A percentile compares a stretch with the other conserved stretches of the same genome.
phyloP scores from a whole-genome alignment of 225 moss, liverwort and hornwort species.

The Polytrichum commune region DNA sequence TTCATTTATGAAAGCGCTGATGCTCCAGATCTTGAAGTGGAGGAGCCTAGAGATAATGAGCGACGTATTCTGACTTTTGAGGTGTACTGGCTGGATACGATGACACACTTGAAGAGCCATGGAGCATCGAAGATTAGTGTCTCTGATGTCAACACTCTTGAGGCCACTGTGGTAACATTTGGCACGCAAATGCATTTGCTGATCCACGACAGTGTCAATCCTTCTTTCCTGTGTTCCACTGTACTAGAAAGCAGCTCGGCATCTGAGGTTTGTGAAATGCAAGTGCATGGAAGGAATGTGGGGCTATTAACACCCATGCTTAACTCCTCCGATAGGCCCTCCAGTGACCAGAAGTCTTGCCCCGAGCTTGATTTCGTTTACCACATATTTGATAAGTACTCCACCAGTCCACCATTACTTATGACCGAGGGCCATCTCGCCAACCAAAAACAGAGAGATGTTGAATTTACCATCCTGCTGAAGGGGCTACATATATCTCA shows the following conservation, averaged over 20 bases:
- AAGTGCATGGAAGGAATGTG: constrained; percentile 7
- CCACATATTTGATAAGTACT: constrained; percentile 52
- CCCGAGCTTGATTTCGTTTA: constrained; percentile 48
- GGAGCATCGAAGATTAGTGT: background rate
- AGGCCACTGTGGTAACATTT: constrained; percentile 28
- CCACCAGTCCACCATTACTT: constrained; percentile 41
- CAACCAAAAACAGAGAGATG: background rate
- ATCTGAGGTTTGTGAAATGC: constrained; percentile 41
- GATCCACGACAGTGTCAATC: constrained; percentile 14
- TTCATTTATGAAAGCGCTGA: no score
- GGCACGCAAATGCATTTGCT: constrained; percentile 52
- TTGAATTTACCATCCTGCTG: constrained; percentile 12
- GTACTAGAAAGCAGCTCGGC: constrained; percentile 40
- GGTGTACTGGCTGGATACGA: constrained; percentile 37
- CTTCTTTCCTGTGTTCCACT: constrained; percentile 19
- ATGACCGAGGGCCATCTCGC: background rate
- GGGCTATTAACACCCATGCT: background rate
- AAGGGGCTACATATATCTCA: background rate
- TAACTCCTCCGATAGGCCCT: background rate
- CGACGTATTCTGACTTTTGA: constrained; percentile 18
- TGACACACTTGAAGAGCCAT: constrained; percentile 23
- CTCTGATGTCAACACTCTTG: constrained; percentile 6
- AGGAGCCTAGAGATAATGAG: background rate
- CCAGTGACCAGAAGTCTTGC: constrained; percentile 4
- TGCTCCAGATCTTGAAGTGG: background rate